Evolutionary conservation across 2,329 filamentous ascomycete genomes (phyloP).

Genomic region (Fusarium floridanum): DNA sequence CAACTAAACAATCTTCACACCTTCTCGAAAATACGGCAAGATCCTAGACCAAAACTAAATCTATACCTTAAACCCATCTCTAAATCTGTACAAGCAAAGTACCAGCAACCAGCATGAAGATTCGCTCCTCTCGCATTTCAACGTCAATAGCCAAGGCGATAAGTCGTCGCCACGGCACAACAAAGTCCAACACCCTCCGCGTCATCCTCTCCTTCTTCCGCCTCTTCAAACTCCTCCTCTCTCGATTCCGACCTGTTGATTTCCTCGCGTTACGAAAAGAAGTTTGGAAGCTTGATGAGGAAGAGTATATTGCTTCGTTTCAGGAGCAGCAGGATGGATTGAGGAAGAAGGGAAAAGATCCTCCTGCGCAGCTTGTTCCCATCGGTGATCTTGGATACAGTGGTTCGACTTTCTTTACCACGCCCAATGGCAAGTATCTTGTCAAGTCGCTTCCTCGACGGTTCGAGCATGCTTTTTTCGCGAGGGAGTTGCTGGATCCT

Average conservation of each 20-base stretch:
- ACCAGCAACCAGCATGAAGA: constrained; percentile 45
- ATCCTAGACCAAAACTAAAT: constrained; percentile 9
- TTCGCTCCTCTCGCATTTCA: constrained; percentile 60
- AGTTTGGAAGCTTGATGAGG: constrained; percentile 52
- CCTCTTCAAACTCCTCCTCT: constrained; percentile 50
- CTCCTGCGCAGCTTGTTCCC: constrained; percentile 59
- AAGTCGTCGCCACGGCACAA: constrained; percentile 55
- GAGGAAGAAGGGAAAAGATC: constrained; percentile 47
- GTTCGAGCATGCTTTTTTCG: constrained; percentile 80
- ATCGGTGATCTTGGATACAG: constrained; percentile 80
- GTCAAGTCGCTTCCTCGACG: constrained; percentile 78
- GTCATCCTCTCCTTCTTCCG: constrained; percentile 51
- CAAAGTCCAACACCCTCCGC: constrained; percentile 46
- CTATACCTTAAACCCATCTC: not conserved
- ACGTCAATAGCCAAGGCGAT: constrained; percentile 69
- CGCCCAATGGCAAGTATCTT: constrained; percentile 74
- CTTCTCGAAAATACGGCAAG: constrained; percentile 11
- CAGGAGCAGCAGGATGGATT: constrained; percentile 8
- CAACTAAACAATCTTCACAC: not conserved
- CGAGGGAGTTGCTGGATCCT: constrained; percentile 72
- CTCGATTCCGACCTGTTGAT: constrained; percentile 46
- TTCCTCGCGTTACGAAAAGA: constrained; percentile 48
- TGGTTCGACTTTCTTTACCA: constrained; percentile 81
- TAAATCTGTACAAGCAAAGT: not conserved
- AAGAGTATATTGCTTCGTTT: constrained; percentile 57